A percentile compares a stretch with the other conserved stretches of the same genome.
phyloP scores from a whole-genome alignment of 768 basidiomycete species.

The Naganishia onofrii region DNA sequence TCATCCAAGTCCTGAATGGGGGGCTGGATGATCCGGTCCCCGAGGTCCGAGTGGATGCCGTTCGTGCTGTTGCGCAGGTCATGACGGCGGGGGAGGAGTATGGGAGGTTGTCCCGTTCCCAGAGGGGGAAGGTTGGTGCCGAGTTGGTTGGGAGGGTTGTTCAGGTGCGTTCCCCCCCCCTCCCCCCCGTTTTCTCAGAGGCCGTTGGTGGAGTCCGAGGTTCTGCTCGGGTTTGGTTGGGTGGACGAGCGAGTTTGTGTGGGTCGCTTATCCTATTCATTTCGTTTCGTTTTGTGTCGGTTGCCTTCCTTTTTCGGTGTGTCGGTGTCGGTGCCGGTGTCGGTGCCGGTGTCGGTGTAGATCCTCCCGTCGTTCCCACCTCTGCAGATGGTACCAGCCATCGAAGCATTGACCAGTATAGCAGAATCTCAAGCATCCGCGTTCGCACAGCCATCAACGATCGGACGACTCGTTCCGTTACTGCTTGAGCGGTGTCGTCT shows the following conservation, averaged over 20 bases:
- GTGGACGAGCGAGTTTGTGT: no score
- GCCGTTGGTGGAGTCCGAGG: no score
- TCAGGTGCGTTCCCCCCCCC: slow-evolving; percentile 23
- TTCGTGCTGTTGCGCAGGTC: background rate
- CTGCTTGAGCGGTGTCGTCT: slow-evolving; percentile 23
- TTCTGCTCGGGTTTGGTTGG: no score
- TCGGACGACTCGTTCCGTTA: slow-evolving; percentile 8
- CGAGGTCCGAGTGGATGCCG: slow-evolving; percentile 5
- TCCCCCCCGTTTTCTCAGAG: no score
- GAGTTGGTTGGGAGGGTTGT: slow-evolving; percentile 30
- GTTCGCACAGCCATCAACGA: slow-evolving; percentile 4
- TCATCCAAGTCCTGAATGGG: slow-evolving; percentile 33
- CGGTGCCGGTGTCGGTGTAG: no score
- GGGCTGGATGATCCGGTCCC: slow-evolving; percentile 32
- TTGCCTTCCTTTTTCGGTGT: no score
- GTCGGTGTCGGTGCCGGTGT: no score
- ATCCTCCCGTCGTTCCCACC: slow-evolving; percentile 8
- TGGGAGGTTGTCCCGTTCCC: background rate
- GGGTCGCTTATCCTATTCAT: no score
- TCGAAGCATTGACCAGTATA: slow-evolving; percentile 16
- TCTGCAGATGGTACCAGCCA: background rate
- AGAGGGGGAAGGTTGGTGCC: slow-evolving; percentile 24
- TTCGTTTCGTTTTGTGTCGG: no score
- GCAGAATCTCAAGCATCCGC: slow-evolving; percentile 10
- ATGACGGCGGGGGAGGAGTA: background rate